A percentile compares a stretch with the other conserved stretches of the same genome.
These are phyloP conservation scores for Fusarium aywerte DNA, from an alignment of 2,329 filamentous ascomycete genomes.

Conservation along the genomic window DNA sequence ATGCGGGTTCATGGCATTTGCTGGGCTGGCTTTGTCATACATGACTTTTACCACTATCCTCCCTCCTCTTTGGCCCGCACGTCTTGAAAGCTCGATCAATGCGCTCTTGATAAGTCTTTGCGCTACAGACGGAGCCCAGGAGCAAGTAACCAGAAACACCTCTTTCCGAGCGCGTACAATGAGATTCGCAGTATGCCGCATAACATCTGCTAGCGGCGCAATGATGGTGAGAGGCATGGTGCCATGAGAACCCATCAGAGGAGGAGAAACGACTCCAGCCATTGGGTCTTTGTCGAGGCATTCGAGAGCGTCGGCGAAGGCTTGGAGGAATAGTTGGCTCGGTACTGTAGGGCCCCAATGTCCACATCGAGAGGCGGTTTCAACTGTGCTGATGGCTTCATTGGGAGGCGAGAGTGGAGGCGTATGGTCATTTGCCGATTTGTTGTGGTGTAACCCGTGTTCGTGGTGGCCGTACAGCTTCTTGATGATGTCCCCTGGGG, in stretches of 20 bases:
- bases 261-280: conserved; percentile 63
- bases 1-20: conserved; percentile 74
- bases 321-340: conserved; percentile 73
- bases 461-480: conserved; percentile 59
- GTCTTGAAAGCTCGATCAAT: conserved; percentile 73
- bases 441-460: conserved; percentile 15
- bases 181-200: conserved; percentile 78
- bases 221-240: conserved; percentile 76
- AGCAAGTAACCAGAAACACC: conserved; percentile 79
- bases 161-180: conserved; percentile 79
- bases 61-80: conserved; percentile 67
- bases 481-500: conserved; percentile 65
- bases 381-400: conserved; percentile 53
- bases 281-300: conserved; percentile 63
- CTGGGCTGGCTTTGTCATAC: conserved; percentile 75
- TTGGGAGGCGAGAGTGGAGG: background rate
- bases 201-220: conserved; percentile 67
- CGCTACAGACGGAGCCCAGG: conserved; percentile 76
- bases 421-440: conserved; percentile 38
- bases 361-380: conserved; percentile 69
- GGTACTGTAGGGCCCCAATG: conserved; percentile 73
- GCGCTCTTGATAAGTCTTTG: conserved; percentile 75
- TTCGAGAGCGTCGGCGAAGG: conserved; percentile 73
- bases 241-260: conserved; percentile 65
- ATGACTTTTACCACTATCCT: conserved; percentile 77